Percentiles rank a stretch among this genome's conserved stretches.
These are phyloP conservation scores for Carex pumila DNA, from an alignment of 176 grass and related monocot species.

Conservation along the genomic window DNA sequence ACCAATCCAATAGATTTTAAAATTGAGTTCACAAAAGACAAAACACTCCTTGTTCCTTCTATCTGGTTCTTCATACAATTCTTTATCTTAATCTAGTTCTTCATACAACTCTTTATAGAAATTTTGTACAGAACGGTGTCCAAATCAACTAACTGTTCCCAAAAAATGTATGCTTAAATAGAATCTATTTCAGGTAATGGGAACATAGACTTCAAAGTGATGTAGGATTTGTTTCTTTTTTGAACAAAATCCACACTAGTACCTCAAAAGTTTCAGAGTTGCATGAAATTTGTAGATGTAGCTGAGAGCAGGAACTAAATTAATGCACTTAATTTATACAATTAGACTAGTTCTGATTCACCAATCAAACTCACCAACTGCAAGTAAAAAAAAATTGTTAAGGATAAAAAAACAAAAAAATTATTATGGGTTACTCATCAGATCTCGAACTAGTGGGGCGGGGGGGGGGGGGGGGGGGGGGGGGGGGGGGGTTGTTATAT, in stretches of 20 bases:
- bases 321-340: neutral
- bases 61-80: no score
- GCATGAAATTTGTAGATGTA: neutral
- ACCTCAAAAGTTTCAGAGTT: neutral
- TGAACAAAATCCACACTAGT: neutral
- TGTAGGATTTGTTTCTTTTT: neutral
- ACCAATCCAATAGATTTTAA: no score
- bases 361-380: neutral
- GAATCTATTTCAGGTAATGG: neutral
- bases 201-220: neutral
- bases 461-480: no score
- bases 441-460: neutral
- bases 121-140: no score
- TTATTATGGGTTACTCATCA: conserved; percentile 10
- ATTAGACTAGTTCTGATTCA: neutral
- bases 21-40: no score
- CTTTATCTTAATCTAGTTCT: no score
- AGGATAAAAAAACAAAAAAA: conserved; percentile 13
- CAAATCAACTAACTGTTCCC: neutral
- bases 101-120: no score
- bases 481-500: neutral
- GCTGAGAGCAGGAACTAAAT: neutral
- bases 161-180: neutral
- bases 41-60: no score
- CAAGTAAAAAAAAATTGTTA: conserved; percentile 1